phyloP scores from a whole-genome alignment of 129 eudicot species.

The Flaveria ramosissima region DNA sequence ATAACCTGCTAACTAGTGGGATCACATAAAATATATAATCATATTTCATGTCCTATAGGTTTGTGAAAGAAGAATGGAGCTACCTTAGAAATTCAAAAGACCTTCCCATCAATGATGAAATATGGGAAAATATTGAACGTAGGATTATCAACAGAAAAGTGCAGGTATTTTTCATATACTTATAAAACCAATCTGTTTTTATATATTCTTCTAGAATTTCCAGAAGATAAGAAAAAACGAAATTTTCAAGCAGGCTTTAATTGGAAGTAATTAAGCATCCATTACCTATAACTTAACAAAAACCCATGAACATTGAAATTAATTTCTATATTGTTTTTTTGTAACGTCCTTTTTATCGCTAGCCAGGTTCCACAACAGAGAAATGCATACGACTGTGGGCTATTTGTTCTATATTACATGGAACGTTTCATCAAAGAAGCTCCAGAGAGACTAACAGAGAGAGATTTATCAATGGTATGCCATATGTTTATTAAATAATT shows the following conservation, averaged over 20 bases:
- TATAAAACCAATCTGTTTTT: neutral
- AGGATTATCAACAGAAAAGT: conserved; percentile 48
- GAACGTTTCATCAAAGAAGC: conserved; percentile 73
- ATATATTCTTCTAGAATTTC: neutral
- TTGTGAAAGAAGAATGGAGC: conserved; percentile 73
- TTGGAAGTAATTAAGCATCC: neutral
- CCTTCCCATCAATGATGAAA: conserved; percentile 44
- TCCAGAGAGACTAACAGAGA: conserved; percentile 60
- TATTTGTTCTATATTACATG: conserved; percentile 76
- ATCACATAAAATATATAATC: neutral
- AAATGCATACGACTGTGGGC: conserved; percentile 78
- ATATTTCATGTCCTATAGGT: conserved; percentile 41
- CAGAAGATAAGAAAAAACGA: neutral
- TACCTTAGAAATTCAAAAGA: conserved; percentile 45
- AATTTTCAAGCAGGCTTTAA: neutral
- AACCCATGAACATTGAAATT: neutral
- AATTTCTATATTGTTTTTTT: neutral
- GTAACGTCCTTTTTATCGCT: neutral
- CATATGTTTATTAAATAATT: neutral
- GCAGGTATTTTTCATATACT: conserved; percentile 40
- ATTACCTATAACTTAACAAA: too few species aligned
- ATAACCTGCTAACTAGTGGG: neutral
- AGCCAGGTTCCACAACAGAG: conserved; percentile 77
- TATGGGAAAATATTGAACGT: conserved; percentile 59
- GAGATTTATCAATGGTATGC: conserved; percentile 51